Conservation (phyloP, 2,329 filamentous ascomycete genomes). For the Nothophaeocryptopus gaeumannii region DNA sequence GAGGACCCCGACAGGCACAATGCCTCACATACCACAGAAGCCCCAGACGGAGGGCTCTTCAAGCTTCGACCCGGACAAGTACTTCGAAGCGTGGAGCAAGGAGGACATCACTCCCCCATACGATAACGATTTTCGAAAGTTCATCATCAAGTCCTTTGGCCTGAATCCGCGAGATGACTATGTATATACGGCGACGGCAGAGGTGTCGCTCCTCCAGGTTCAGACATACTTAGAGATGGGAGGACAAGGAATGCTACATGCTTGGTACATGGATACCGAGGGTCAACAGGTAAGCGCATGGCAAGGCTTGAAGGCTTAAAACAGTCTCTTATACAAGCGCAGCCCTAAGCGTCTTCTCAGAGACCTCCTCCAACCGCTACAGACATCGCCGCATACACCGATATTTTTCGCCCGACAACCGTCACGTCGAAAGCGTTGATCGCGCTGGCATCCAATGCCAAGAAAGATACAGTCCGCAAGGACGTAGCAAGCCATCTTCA, state of each 20-base stretch:
- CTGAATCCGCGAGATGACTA: conserved; percentile 48
- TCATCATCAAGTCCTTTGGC: conserved; percentile 49
- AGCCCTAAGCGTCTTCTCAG: conserved; percentile 27
- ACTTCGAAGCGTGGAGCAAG: conserved; percentile 45
- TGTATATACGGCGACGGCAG: conserved; percentile 51
- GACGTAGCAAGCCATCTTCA: conserved; percentile 57
- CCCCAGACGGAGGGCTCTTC: conserved; percentile 40
- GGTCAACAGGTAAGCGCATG: conserved; percentile 36
- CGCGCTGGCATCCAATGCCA: conserved; percentile 63
- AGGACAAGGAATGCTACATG: conserved; percentile 47
- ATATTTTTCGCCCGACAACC: conserved; percentile 62
- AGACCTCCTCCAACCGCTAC: conserved; percentile 48
- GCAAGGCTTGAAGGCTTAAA: conserved; percentile 7
- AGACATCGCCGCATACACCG: conserved; percentile 65
- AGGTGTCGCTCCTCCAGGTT: conserved; percentile 50
- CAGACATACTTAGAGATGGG: conserved; percentile 51
- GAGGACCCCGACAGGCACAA: conserved; percentile 1
- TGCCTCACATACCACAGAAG: conserved; percentile 33
- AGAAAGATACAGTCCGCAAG: conserved; percentile 60
- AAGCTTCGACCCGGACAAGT: conserved; percentile 46
- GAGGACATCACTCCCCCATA: conserved; percentile 39
- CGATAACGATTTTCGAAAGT: conserved; percentile 45
- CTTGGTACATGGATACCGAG: conserved; percentile 49
- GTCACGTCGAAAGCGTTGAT: conserved; percentile 61
- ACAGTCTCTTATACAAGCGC: conserved; percentile 20